A percentile compares a stretch with the other conserved stretches of the same genome.
phyloP scores from a whole-genome alignment of 2,329 filamentous ascomycete genomes.

The Fusarium solani-melongenae region DNA sequence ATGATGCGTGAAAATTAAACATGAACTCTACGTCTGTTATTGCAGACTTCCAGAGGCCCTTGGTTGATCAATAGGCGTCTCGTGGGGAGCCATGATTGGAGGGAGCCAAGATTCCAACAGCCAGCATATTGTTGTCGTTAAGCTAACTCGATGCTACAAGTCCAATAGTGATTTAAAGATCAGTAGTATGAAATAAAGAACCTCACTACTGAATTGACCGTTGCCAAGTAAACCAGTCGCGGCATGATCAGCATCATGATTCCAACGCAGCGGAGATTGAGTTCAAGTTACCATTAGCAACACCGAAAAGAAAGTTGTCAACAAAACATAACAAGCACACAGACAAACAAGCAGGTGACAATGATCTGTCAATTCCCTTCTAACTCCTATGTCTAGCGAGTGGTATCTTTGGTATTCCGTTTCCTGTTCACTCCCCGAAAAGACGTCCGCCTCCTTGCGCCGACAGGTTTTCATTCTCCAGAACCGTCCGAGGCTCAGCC shows the following conservation, averaged over 20 bases:
- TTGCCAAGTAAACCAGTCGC: not conserved
- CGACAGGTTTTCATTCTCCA: conserved; percentile 35
- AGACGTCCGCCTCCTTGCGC: conserved; percentile 34
- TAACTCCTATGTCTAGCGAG: conserved; percentile 53
- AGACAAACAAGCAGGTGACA: conserved; percentile 15
- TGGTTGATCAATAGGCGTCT: not conserved
- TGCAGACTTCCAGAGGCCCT: not conserved
- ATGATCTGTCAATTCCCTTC: conserved; percentile 39
- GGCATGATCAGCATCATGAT: not conserved
- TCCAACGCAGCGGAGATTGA: not conserved
- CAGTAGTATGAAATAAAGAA: not conserved
- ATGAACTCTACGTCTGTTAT: not conserved
- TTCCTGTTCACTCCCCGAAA: conserved; percentile 29
- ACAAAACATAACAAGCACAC: not conserved
- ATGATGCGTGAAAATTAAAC: not conserved
- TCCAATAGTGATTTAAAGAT: not conserved
- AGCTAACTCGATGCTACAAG: not conserved
- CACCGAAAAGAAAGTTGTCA: not conserved
- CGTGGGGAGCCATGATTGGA: not conserved
- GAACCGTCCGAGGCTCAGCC: conserved; percentile 24
- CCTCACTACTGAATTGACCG: not conserved
- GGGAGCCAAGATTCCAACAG: not conserved
- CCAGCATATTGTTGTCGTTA: not conserved
- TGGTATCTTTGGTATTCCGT: conserved; percentile 52
- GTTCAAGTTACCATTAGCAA: not conserved